Evolutionary conservation across 805 yeast genomes (phyloP), one percentile per base, ranked within the genome.

Genomic region (Suhomyces prunicola): DNA sequence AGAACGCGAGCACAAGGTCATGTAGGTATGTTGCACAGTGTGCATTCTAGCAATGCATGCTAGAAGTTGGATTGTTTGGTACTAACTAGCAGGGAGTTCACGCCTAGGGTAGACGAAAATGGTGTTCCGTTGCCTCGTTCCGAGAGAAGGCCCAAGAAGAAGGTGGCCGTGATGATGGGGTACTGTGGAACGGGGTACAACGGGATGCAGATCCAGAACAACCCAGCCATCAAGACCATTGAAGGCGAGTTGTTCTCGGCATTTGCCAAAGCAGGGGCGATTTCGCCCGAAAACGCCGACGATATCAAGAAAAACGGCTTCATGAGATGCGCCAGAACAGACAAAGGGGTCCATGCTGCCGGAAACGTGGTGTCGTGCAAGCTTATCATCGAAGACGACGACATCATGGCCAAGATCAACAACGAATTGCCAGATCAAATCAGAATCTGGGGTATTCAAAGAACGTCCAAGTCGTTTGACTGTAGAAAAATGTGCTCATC

Each of bases 311-410:
- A 92, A 66, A 82, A 85, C 50, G 91, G 94, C 0, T 88, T 93
- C 65, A 86, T 85, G 89, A 79, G 94, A 69, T 90, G 92, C 50
- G 93, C 93, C 4, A 79, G 93, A 72, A 87, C 93, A 3, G 98
- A 92, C 69, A 93, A 93, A 70, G 98, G 97, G 55, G 98, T 92
- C 23, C 98, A 92, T 71, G 97, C 98, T 10, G 97, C 97, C 2
- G 97, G 97, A 27, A 92, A 92, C 67, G 90, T 91, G 22, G 81
- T 93, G 44, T 87, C 96, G 13, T 75, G 88, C 60, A 92, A 92
- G 67, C 72, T 92, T 77, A 89, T 90, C 61, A 79, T 90, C 50
- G 96, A 90, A 65, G 96, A 92, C 62, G 83, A 78, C 12, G 86
- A 90, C 51, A 80, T 90, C 49, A 79, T 87, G 44, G 77, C 78